Evolutionary conservation across 1,284 basidiomycete genomes (phyloP), one percentile per base, ranked within the genome.

Genomic region (Cutaneotrichosporon mucoides): DNA sequence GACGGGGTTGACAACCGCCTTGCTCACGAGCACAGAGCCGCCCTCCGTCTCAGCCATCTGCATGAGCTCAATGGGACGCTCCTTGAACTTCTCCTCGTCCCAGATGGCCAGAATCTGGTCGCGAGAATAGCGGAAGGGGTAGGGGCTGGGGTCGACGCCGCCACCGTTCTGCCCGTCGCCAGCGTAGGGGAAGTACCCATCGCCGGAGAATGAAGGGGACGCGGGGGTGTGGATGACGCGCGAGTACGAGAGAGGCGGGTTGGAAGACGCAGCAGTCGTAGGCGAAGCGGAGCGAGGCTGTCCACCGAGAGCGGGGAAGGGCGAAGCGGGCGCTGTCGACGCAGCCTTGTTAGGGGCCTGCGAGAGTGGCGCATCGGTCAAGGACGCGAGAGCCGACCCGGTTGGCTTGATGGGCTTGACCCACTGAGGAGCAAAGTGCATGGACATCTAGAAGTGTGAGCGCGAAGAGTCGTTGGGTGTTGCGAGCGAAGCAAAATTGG

Each of bases 81-180:
- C 84, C 84, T 59, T 88, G 85, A 61, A 85, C 85, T 76, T 75
- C 55, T 86, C 86, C 66, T 91, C 89, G 73, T 84, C 89, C 78
- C 89, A 93, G 65, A 93, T 87, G 75, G 84, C 83, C 57, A 93
- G 82, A 79, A 94, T 83, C 64, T 91, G 89, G 64, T 92, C 89
- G 73, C 87, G 88, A 12, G 87, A 86, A 79, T 92, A 94, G 72
- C 87, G 83, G 81, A 93, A 92, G 24, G 90, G 90, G 72, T 87
- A 65, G 35, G 66, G 59, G 56, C 67, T 67, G 16, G 63, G 58
- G 12, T 60, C 44, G 15, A 44, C 55, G 11, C 50, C 57, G 11
- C 50, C 55, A 11, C 53, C 55, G 34, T 59, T 59, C 42, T 46
- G 36, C 11, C 56, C 56, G 41, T 64, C 59, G 84, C 85, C 62